These are phyloP conservation scores for Staphylotrichum tortipilum DNA, from an alignment of 495 filamentous ascomycete genomes.

Conservation along the genomic window DNA sequence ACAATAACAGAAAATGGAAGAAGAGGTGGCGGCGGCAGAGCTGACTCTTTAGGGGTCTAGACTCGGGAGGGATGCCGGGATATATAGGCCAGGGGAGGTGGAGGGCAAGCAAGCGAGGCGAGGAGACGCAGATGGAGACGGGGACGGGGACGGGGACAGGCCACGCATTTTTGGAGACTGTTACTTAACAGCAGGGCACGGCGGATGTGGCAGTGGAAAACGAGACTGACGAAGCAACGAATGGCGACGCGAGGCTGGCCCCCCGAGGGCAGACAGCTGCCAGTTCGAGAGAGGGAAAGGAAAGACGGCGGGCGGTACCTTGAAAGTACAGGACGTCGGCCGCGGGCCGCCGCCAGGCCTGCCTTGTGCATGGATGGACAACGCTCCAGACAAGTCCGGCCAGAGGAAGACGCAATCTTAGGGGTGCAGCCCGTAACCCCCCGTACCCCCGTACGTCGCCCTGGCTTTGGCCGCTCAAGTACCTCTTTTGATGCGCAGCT, in stretches of 20 bases:
- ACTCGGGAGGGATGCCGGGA: conserved; percentile 35
- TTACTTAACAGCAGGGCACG: conserved; percentile 10
- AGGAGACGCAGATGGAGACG: background rate
- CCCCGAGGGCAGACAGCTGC: conserved; percentile 6
- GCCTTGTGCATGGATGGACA: conserved; percentile 9
- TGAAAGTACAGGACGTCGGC: conserved; percentile 10
- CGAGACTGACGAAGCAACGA: conserved; percentile 7
- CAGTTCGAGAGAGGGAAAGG: conserved; percentile 1
- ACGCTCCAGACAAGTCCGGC: conserved; percentile 3
- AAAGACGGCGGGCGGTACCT: no score
- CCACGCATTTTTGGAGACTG: conserved; percentile 11
- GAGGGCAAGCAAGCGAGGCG: conserved; percentile 12
- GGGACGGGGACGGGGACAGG: no score
- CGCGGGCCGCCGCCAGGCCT: conserved; percentile 4
- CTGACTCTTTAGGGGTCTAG: conserved; percentile 27
- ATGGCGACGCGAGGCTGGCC: conserved; percentile 8
- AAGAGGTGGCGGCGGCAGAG: conserved; percentile 27
- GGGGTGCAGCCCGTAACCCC: conserved; percentile 6
- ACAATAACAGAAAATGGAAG: conserved; percentile 27
- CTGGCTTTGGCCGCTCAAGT: conserved; percentile 3
- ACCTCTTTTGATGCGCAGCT: conserved; percentile 13
- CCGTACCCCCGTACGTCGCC: conserved; percentile 2
- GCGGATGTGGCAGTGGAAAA: background rate
- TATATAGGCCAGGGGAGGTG: conserved; percentile 32
- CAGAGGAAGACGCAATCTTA: conserved; percentile 10